Percentiles rank a stretch among this genome's conserved stretches.
phyloP scores from a whole-genome alignment of 2,329 filamentous ascomycete species.

The Ophiocordyceps polyrhachis-furcata region DNA sequence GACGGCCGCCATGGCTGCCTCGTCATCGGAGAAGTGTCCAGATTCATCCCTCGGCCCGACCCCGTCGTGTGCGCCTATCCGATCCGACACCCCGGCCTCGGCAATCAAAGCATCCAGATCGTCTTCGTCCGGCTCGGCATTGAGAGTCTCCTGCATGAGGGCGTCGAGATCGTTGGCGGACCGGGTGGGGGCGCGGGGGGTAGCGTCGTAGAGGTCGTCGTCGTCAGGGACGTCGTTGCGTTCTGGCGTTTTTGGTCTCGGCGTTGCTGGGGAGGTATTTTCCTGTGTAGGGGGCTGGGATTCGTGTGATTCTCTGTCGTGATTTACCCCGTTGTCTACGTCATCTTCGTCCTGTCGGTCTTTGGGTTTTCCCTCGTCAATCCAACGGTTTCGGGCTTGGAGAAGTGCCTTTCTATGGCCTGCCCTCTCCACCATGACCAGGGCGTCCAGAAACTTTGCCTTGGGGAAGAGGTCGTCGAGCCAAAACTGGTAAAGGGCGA shows the following conservation, averaged over 20 bases:
- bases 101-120: constrained; percentile 34
- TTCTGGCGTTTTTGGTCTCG: constrained; percentile 3
- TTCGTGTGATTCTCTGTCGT: neutral
- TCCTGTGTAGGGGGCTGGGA: no score
- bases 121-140: constrained; percentile 13
- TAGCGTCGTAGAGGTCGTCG: constrained; percentile 36
- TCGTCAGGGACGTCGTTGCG: constrained; percentile 14
- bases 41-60: neutral
- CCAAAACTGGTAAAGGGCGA: constrained; percentile 92
- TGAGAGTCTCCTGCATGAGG: constrained; percentile 18
- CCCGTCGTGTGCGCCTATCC: neutral
- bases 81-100: constrained; percentile 19
- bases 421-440: constrained; percentile 80
- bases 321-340: constrained; percentile 5
- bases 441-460: constrained; percentile 78
- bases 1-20: constrained; percentile 50
- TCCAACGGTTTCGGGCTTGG: constrained; percentile 61
- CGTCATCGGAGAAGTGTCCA: constrained; percentile 36
- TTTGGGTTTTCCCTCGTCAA: constrained; percentile 52
- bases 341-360: constrained; percentile 12
- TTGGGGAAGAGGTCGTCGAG: constrained; percentile 91
- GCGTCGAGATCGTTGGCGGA: constrained; percentile 27
- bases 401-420: constrained; percentile 71
- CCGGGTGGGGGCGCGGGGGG: constrained; percentile 16
- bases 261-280: no score